Evolutionary conservation across 1,284 basidiomycete species (phyloP).

Genomic region (Boletus semigastroideus): DNA sequence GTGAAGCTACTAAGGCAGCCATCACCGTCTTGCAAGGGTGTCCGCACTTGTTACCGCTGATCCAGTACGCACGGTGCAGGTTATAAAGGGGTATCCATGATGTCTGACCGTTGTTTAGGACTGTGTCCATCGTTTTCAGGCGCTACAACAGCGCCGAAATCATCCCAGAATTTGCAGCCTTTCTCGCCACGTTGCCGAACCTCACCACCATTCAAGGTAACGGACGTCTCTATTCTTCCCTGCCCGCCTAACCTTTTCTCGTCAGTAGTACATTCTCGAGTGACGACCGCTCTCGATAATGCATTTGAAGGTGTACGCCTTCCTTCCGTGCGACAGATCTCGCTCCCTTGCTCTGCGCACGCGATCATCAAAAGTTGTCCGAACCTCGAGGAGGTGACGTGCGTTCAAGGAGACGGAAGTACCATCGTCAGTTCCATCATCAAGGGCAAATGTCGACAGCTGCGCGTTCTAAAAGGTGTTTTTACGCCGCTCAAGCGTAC

Average conservation of each 20-base stretch:
- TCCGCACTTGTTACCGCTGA: constrained; percentile 5
- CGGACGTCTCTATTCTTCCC: no score
- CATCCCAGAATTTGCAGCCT: constrained; percentile 31
- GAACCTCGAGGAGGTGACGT: constrained; percentile 24
- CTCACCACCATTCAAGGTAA: constrained; percentile 33
- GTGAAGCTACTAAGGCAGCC: neutral
- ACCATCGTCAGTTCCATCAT: constrained; percentile 8
- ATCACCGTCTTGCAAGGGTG: constrained; percentile 5
- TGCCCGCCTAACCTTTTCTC: no score
- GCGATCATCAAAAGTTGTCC: constrained; percentile 36
- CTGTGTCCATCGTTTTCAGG: constrained; percentile 23
- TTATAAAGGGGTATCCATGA: neutral
- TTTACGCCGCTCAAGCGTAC: neutral
- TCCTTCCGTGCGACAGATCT: constrained; percentile 30
- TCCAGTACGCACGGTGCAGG: constrained; percentile 7
- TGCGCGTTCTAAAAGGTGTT: constrained; percentile 11
- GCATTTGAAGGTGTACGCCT: constrained; percentile 28
- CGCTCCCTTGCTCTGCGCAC: constrained; percentile 29
- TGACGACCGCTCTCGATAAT: constrained; percentile 29
- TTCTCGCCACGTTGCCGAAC: constrained; percentile 34
- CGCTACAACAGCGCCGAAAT: constrained; percentile 12
- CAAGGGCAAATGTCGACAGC: constrained; percentile 2
- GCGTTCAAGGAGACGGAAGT: constrained; percentile 13
- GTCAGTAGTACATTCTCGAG: no score
- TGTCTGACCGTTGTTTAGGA: constrained; percentile 16